phyloP scores from a whole-genome alignment of 352 stramenopile genomes.

The Phytophthora fragariae region DNA sequence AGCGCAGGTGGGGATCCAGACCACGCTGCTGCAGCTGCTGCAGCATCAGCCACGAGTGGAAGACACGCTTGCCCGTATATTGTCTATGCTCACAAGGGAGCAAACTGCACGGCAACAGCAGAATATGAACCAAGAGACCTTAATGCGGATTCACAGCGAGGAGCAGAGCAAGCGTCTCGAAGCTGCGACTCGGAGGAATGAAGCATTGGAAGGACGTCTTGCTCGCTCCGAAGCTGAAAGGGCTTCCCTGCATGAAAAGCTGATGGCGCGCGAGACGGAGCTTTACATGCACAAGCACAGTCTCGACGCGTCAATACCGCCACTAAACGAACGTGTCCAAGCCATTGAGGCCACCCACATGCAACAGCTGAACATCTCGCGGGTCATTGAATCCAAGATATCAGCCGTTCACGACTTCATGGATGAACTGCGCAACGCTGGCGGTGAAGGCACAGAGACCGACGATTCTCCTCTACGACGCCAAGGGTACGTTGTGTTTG shows the following conservation, averaged over 20 bases:
- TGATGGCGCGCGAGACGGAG: slow-evolving; percentile 57
- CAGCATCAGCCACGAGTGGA: slow-evolving; percentile 47
- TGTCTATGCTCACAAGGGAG: slow-evolving; percentile 42
- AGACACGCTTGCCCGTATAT: slow-evolving; percentile 41
- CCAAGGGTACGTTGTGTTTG: slow-evolving; percentile 48
- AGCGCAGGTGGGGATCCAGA: slow-evolving; percentile 45
- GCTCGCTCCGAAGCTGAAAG: slow-evolving; percentile 42
- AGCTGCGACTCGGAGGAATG: slow-evolving; percentile 35
- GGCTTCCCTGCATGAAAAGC: slow-evolving; percentile 45
- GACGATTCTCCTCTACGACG: slow-evolving; percentile 64
- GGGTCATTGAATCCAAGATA: slow-evolving; percentile 66
- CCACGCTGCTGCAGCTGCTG: slow-evolving; percentile 43
- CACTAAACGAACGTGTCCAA: slow-evolving; percentile 38
- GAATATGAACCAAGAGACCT: slow-evolving; percentile 30
- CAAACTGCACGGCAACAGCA: slow-evolving; percentile 39
- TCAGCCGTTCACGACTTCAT: slow-evolving; percentile 68
- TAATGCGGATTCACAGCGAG: slow-evolving; percentile 37
- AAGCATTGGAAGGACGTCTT: slow-evolving; percentile 43
- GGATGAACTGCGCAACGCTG: slow-evolving; percentile 59
- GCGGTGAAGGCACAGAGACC: slow-evolving; percentile 56
- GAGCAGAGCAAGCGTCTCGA: slow-evolving; percentile 46
- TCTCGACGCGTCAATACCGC: slow-evolving; percentile 31
- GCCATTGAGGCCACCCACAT: slow-evolving; percentile 49
- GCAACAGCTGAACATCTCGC: slow-evolving; percentile 37
- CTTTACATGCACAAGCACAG: slow-evolving; percentile 46